Evolutionary conservation across 176 grass and related monocot species (phyloP).

Genomic region (Urochloa ruziziensis): DNA sequence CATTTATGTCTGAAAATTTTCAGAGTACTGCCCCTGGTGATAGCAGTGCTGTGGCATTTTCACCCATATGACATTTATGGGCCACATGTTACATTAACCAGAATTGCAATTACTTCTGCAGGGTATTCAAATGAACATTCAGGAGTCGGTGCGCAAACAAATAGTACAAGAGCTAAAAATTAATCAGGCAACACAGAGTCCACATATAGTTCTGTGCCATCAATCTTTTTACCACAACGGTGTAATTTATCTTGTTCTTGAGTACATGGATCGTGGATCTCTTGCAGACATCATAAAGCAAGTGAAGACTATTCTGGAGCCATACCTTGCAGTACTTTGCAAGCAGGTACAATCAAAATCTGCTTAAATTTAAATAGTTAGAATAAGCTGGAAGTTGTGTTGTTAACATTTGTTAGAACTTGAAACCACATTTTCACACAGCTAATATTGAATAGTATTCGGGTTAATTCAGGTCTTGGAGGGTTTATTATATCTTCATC

Average conservation of each 20-base stretch:
- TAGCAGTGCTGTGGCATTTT: slow-evolving; percentile 10
- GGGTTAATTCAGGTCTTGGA: slow-evolving; percentile 73
- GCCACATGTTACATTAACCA: neutral
- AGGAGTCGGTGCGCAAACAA: slow-evolving; percentile 88
- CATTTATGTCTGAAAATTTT: neutral
- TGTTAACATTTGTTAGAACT: neutral
- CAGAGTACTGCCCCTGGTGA: neutral
- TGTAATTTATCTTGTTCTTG: slow-evolving; percentile 95
- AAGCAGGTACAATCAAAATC: slow-evolving; percentile 59
- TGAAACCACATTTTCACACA: slow-evolving; percentile 7
- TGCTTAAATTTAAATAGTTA: neutral
- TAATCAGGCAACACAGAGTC: slow-evolving; percentile 79
- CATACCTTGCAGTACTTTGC: slow-evolving; percentile 91
- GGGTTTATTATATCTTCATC: slow-evolving; percentile 92
- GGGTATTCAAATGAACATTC: slow-evolving; percentile 99
- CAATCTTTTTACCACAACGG: slow-evolving; percentile 99
- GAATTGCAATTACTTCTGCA: slow-evolving; percentile 20
- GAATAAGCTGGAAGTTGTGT: neutral
- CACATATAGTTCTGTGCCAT: slow-evolving; percentile 82
- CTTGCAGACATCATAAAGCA: slow-evolving; percentile 92
- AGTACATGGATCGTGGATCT: slow-evolving; percentile 98
- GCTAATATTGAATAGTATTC: neutral
- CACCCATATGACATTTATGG: neutral
- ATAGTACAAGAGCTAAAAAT: slow-evolving; percentile 99
- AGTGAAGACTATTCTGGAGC: slow-evolving; percentile 95